Conservation (phyloP, 129 eudicot genomes). For the Pittosporum tobira region DNA sequence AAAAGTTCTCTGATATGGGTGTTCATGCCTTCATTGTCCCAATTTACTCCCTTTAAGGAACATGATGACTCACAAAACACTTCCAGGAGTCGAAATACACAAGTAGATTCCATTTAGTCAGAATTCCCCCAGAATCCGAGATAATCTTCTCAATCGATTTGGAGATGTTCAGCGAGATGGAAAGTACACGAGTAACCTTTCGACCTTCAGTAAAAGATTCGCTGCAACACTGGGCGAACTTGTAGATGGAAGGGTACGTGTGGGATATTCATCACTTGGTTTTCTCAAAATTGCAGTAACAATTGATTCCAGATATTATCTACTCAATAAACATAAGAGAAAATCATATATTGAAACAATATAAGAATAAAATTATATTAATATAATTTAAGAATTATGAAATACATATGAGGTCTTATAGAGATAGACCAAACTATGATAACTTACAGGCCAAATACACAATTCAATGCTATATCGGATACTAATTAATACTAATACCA, state of each 20-base stretch:
- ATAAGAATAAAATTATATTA: too few relatives aligned
- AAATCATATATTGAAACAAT: too few relatives aligned
- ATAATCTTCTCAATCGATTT: conserved; percentile 80
- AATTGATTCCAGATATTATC: conserved; percentile 76
- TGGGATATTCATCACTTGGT: conserved; percentile 87
- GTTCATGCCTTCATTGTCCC: conserved; percentile 99
- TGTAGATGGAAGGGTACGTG: conserved; percentile 92
- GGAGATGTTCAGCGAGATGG: conserved; percentile 93
- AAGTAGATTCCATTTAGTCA: conserved; percentile 68
- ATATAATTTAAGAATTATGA: too few relatives aligned
- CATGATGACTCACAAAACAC: conserved; percentile 51
- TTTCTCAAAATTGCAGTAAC: conserved; percentile 73
- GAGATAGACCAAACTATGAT: too few relatives aligned
- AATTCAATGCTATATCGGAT: too few relatives aligned
- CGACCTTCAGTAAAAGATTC: conserved; percentile 72
- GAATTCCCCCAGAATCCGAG: conserved; percentile 96
- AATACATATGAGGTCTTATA: too few relatives aligned
- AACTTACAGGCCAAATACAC: too few relatives aligned
- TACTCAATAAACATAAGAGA: conserved; percentile 73
- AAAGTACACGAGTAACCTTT: conserved; percentile 70
- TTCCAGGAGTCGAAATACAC: conserved; percentile 82
- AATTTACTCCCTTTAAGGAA: too few relatives aligned
- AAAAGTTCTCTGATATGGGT: conserved; percentile 83
- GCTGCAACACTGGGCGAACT: conserved; percentile 95
- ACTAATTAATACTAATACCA: too few relatives aligned